Base-by-base conservation (phyloP, 2,329 filamentous ascomycete species). In the Podosphaera fusca region DNA sequence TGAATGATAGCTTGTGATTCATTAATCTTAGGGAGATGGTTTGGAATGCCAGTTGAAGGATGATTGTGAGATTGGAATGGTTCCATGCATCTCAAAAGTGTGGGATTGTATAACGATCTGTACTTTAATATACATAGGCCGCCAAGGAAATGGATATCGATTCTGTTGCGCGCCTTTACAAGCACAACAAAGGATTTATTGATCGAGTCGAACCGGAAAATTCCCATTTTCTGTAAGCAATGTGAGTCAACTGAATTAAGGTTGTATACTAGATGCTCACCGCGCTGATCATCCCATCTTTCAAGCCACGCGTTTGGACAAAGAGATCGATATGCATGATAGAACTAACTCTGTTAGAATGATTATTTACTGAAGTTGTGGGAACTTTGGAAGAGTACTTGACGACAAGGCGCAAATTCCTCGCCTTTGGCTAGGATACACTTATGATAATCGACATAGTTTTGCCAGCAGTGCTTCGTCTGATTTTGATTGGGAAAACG, bases 401-500 rank as follows among this genome's bases (percentile, higher is more conserved):
- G 89, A 69, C 83, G 84, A 85, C 90, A 96, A 64, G 90, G 90
- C 67, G 86, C 84, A 73, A 96, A 96, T 70, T 95, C 89, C 78
- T 96, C 90, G 74, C 90, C 90, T 81, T 96, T 96, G 75, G 89
- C 90, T 70, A 84, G 77, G 74, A 95, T 88, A 79, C 92, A 98
- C 81, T 98, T 98, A 83, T 98, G 87, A 80, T 98, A 96, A 75
- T 98, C 92, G 77, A 98, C 92, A 76, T 98, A 98, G 81, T 98
- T 98, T 74, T 98, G 94, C 92, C 92, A 98, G 87, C 92, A 98
- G 82, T 98, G 89, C 85, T 95, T 95, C 75, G 89, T 85, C 77
- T 92, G 87, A 78, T 98, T 98, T 78, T 82, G 77, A 79, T 98
- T 95, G 70, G 92, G 92, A 78, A 96, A 98, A 73, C 92, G 90